Percentiles rank a stretch among this genome's conserved stretches.
phyloP scores from a whole-genome alignment of 164 flowering plant species.

The Piper longum region DNA sequence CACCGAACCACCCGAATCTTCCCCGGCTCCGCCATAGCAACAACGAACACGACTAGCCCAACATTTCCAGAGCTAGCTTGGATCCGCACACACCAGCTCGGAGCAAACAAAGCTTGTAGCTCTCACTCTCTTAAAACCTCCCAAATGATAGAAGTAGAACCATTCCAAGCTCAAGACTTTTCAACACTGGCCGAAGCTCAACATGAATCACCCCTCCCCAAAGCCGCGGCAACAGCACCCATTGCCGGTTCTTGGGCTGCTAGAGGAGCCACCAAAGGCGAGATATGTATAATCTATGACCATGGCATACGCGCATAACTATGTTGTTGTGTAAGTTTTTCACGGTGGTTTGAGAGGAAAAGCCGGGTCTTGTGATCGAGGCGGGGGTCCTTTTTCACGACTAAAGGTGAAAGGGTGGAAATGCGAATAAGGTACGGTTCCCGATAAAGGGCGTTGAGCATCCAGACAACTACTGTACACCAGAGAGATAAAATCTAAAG shows the following conservation, averaged over 20 bases:
- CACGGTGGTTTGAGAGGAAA: too few relatives aligned
- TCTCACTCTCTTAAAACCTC: too few relatives aligned
- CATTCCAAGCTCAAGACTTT: background rate
- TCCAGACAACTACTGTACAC: background rate
- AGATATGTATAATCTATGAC: background rate
- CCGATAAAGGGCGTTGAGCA: background rate
- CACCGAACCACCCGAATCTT: constrained; percentile 46
- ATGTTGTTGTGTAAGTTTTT: too few relatives aligned
- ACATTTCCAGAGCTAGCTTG: background rate
- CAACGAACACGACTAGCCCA: background rate
- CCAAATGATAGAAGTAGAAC: background rate
- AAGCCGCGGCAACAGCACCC: too few relatives aligned
- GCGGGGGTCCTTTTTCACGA: background rate
- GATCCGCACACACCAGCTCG: too few relatives aligned
- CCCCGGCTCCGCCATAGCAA: constrained; percentile 28
- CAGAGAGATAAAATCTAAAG: background rate
- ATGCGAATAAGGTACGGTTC: background rate
- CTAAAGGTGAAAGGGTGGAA: background rate
- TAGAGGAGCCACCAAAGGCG: background rate
- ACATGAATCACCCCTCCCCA: too few relatives aligned
- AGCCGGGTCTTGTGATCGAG: background rate
- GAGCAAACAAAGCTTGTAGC: background rate
- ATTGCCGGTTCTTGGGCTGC: background rate
- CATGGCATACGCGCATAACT: background rate
- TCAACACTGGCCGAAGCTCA: background rate